Percentiles rank a stretch among this genome's conserved stretches.
Conservation (phyloP, 2,329 filamentous ascomycete species). For the Xylariaceae sp. region DNA sequence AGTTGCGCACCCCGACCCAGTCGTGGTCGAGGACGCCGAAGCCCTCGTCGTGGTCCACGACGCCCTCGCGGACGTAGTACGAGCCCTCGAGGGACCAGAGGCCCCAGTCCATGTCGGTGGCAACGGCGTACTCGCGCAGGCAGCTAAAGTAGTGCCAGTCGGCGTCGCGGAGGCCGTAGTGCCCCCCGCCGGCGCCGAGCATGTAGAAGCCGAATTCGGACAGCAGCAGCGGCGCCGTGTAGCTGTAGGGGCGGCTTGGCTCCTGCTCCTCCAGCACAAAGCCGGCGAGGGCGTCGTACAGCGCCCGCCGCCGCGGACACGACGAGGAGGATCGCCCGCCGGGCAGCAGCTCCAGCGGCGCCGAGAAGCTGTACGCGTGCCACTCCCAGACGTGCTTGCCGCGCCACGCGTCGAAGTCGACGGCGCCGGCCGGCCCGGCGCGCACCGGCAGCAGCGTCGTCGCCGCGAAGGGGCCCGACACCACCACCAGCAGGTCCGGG, state of each 20-base stretch:
- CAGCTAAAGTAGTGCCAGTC: slow-evolving; percentile 44
- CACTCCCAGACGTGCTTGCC: slow-evolving; percentile 54
- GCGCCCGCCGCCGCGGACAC: slow-evolving; percentile 34
- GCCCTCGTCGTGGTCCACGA: slow-evolving; percentile 42
- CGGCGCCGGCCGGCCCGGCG: slow-evolving; percentile 20
- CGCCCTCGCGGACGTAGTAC: slow-evolving; percentile 48
- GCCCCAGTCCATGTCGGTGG: slow-evolving; percentile 52
- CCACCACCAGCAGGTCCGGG: slow-evolving; percentile 43
- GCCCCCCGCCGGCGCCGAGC: slow-evolving; percentile 28
- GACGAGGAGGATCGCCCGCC: slow-evolving; percentile 30
- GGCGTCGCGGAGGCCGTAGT: slow-evolving; percentile 33
- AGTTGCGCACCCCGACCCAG: slow-evolving; percentile 34
- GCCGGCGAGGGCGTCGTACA: slow-evolving; percentile 41
- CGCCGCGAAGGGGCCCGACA: slow-evolving; percentile 46
- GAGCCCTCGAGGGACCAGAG: slow-evolving; percentile 52
- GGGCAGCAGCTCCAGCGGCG: slow-evolving; percentile 34
- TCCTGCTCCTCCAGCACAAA: slow-evolving; percentile 43
- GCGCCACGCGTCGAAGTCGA: slow-evolving; percentile 38
- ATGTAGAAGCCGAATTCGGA: slow-evolving; percentile 52
- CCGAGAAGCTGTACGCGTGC: slow-evolving; percentile 50
- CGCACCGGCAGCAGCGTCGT: slow-evolving; percentile 43
- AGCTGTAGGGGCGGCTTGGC: no score
- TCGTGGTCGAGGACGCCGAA: slow-evolving; percentile 43
- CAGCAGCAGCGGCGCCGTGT: slow-evolving; percentile 48
- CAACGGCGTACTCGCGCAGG: slow-evolving; percentile 42